A percentile compares a stretch with the other conserved stretches of the same genome.
These are phyloP conservation scores for Breviolum minutum DNA, from an alignment of 73 alveolate species.

Conservation along the genomic window DNA sequence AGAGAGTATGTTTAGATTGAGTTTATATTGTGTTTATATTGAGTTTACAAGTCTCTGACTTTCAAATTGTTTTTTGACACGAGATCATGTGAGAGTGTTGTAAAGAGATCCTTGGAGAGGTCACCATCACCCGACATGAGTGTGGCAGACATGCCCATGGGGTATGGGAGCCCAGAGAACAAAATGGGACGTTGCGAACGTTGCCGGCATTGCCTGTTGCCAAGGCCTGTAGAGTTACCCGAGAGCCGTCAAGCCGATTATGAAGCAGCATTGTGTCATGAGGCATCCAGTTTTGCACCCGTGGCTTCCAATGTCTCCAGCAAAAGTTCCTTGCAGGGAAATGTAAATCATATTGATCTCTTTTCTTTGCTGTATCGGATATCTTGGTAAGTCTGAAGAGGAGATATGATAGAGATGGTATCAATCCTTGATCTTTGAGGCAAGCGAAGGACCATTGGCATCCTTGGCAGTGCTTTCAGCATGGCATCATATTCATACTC, in stretches of 20 bases:
- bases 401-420: too few species aligned
- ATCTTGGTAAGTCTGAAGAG: too few species aligned
- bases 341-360: too few species aligned
- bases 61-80: too few species aligned
- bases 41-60: too few species aligned
- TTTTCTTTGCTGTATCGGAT: too few species aligned
- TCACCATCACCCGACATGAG: constrained; percentile 85
- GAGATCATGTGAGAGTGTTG: too few species aligned
- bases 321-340: too few species aligned
- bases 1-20: too few species aligned
- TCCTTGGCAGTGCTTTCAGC: not conserved
- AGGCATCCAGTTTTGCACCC: not conserved
- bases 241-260: constrained; percentile 77
- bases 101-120: not conserved
- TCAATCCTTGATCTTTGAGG: too few species aligned
- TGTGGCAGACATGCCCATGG: not conserved
- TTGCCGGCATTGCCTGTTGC: not conserved
- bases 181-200: not conserved
- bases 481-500: not conserved
- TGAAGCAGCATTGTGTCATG: constrained; percentile 45
- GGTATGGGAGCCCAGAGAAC: not conserved
- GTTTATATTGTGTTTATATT: too few species aligned
- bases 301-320: too few species aligned
- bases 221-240: constrained; percentile 26
- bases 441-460: not conserved